phyloP scores from a whole-genome alignment of 1,284 basidiomycete species.

The Ceratobasidium sp. region DNA sequence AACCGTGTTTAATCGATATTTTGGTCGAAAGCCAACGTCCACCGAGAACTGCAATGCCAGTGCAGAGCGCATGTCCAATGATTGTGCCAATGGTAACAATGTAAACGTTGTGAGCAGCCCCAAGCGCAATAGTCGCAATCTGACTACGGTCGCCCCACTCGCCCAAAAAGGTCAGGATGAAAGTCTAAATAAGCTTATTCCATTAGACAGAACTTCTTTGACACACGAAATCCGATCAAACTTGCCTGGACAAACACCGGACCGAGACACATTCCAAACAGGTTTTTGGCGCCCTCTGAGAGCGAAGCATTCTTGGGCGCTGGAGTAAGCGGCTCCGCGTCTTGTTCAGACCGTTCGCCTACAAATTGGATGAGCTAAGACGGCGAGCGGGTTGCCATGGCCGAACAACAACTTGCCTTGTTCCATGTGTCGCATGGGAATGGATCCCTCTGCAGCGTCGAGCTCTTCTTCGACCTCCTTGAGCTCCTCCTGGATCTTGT shows the following conservation, averaged over 20 bases:
- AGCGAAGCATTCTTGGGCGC: slow-evolving; percentile 41
- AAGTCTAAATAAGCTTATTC: slow-evolving; percentile 49
- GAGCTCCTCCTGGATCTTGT: slow-evolving; percentile 91
- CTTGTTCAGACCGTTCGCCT: slow-evolving; percentile 13
- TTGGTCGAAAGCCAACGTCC: slow-evolving; percentile 92
- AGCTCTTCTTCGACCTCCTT: slow-evolving; percentile 90
- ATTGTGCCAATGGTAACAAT: slow-evolving; percentile 91
- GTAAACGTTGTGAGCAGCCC: slow-evolving; percentile 86
- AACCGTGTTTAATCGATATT: slow-evolving; percentile 93
- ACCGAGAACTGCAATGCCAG: slow-evolving; percentile 86
- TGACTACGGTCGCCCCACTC: slow-evolving; percentile 99
- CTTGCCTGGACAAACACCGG: slow-evolving; percentile 92
- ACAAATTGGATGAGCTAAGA: not conserved
- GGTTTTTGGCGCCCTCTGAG: slow-evolving; percentile 78
- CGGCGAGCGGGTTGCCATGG: not conserved
- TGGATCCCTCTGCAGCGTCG: slow-evolving; percentile 57
- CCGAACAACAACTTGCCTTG: slow-evolving; percentile 54
- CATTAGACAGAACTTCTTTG: not conserved
- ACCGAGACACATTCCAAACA: slow-evolving; percentile 82
- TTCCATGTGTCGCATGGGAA: slow-evolving; percentile 59
- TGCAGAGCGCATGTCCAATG: slow-evolving; percentile 88
- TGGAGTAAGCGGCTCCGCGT: slow-evolving; percentile 23
- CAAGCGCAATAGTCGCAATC: slow-evolving; percentile 96
- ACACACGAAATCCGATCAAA: not conserved
- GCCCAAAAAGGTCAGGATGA: slow-evolving; percentile 93